Conservation (phyloP, 1,284 basidiomycete species). For the Agroathelia rolfsii region DNA sequence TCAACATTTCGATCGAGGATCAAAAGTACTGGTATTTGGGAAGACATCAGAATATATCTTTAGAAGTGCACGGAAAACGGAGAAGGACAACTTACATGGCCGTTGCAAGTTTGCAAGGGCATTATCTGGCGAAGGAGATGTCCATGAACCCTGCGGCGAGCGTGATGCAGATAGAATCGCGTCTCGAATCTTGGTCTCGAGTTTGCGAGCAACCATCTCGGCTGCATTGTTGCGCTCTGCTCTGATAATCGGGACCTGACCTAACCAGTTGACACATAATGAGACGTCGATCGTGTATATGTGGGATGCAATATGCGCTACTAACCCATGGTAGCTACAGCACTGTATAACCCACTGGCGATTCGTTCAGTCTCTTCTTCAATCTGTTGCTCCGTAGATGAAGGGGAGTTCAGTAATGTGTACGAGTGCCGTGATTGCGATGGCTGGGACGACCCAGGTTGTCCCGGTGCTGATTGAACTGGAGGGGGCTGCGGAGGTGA, state of each 20-base stretch:
- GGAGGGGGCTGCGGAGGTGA: conserved; percentile 33
- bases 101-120: conserved; percentile 68
- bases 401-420: conserved; percentile 86
- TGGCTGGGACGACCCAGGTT: conserved; percentile 29
- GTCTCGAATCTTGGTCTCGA: conserved; percentile 89
- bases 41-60: no score
- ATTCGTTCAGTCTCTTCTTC: conserved; percentile 92
- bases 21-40: conserved; percentile 72
- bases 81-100: conserved; percentile 51
- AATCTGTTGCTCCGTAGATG: conserved; percentile 83
- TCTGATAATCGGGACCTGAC: conserved; percentile 90
- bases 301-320: conserved; percentile 5
- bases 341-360: conserved; percentile 86
- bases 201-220: conserved; percentile 94
- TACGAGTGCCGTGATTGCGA: no score
- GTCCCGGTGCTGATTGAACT: conserved; percentile 22
- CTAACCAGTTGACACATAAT: conserved; percentile 27
- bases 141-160: conserved; percentile 38
- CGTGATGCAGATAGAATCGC: conserved; percentile 78
- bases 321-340: conserved; percentile 84
- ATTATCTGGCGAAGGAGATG: conserved; percentile 64
- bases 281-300: no score
- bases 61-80: no score
- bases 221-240: conserved; percentile 94
- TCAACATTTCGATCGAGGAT: conserved; percentile 95